Evolutionary conservation across 75 land plant genomes (phyloP).

Genomic region (Larix kaempferi): DNA sequence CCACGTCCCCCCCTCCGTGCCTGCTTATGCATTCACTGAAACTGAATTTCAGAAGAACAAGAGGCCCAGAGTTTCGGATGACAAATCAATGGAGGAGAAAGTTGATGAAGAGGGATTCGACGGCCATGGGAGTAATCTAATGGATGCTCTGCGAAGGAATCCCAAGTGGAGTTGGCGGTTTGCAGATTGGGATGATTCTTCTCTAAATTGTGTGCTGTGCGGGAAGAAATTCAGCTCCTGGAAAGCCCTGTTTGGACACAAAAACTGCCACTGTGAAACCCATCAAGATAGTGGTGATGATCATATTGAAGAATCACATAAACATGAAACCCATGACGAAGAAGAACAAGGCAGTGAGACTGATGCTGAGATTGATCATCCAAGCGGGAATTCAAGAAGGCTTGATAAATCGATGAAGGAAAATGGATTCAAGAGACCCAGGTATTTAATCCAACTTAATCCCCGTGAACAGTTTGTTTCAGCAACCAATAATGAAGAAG

Average conservation of each 20-base stretch:
- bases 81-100: background rate
- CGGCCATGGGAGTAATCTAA: background rate
- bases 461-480: background rate
- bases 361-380: background rate
- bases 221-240: slow-evolving; percentile 39
- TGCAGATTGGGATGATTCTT: background rate
- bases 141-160: background rate
- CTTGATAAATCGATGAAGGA: background rate
- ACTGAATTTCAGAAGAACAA: too few relatives aligned
- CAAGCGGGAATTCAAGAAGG: background rate
- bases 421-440: slow-evolving; percentile 5
- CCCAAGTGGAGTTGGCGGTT: slow-evolving; percentile 1
- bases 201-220: slow-evolving; percentile 35
- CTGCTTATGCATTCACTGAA: too few relatives aligned
- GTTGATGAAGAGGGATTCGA: slow-evolving; percentile 9
- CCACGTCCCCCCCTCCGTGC: slow-evolving; percentile 33
- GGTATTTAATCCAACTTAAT: background rate
- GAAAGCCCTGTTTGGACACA: slow-evolving; percentile 46
- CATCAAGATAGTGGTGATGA: too few relatives aligned
- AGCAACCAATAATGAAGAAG: background rate
- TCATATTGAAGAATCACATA: too few relatives aligned
- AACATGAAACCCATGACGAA: background rate
- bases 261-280: slow-evolving; percentile 37
- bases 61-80: slow-evolving; percentile 9
- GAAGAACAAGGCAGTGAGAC: slow-evolving; percentile 14